Evolutionary conservation across 345 rosid species (phyloP).

Genomic region (Chamaenerion angustifolium): DNA sequence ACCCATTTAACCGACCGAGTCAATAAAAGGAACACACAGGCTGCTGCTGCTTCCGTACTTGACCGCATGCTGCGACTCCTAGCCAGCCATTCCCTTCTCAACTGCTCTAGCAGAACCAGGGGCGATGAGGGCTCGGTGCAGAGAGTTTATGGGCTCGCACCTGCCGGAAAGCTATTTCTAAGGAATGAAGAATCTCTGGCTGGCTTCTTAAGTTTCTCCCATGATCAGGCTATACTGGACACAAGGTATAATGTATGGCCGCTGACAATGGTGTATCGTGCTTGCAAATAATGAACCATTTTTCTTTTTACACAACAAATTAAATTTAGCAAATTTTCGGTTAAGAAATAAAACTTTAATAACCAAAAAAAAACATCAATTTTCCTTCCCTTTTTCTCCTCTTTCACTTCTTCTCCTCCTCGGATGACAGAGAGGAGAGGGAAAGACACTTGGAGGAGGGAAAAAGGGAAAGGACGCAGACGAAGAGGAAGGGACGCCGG

Average conservation of each 20-base stretch:
- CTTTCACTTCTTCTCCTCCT: no score
- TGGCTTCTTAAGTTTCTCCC: conserved; percentile 3
- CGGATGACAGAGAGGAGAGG: no score
- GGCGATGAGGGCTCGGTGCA: conserved; percentile 1
- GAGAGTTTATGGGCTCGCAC: conserved; percentile 9
- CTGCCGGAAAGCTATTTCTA: conserved; percentile 2
- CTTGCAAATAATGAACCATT: no score
- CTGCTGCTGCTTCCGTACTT: not conserved
- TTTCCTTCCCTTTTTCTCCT: no score
- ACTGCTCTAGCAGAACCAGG: conserved; percentile 2
- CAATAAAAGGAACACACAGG: not conserved
- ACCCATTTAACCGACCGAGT: not conserved
- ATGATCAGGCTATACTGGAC: conserved; percentile 7
- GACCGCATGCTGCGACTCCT: conserved; percentile 12
- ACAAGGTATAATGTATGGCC: conserved; percentile 1
- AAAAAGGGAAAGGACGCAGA: no score
- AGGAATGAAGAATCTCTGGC: conserved; percentile 2
- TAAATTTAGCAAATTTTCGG: no score
- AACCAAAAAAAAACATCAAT: no score
- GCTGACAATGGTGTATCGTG: no score
- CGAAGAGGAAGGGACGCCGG: no score
- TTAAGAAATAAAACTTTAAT: no score
- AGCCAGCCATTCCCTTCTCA: conserved; percentile 7
- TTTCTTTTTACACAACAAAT: no score
- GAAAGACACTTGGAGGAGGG: no score